phyloP scores from a whole-genome alignment of 2,329 filamentous ascomycete species.

The Metarhizium brunneum region DNA sequence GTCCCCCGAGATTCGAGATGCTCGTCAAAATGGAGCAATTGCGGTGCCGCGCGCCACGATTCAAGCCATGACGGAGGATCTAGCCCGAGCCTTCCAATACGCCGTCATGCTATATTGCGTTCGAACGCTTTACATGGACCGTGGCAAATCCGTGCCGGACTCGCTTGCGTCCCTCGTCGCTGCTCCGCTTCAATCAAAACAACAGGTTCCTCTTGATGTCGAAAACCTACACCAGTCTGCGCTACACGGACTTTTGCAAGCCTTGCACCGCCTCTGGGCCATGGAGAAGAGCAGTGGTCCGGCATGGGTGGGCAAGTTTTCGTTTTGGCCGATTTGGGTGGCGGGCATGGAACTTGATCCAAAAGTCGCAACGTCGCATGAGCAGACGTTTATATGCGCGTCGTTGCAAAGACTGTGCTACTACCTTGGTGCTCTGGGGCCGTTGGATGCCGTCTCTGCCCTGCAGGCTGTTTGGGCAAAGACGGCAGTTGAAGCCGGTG shows the following conservation, averaged over 20 bases:
- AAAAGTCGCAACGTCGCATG: too few relatives aligned
- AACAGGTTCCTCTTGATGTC: neutral
- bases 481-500: neutral
- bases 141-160: neutral
- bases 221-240: neutral
- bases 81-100: conserved; percentile 2
- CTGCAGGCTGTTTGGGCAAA: neutral
- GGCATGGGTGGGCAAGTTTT: too few relatives aligned
- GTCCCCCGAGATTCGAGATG: too few relatives aligned
- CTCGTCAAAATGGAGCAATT: too few relatives aligned
- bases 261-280: neutral
- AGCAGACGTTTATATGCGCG: too few relatives aligned
- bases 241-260: neutral
- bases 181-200: neutral
- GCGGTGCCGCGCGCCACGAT: neutral
- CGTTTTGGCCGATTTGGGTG: too few relatives aligned
- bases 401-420: too few relatives aligned
- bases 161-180: neutral
- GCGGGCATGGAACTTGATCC: too few relatives aligned
- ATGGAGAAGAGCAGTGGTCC: neutral
- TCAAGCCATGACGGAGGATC: neutral
- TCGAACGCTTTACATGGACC: conserved; percentile 7
- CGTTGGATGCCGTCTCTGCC: neutral
- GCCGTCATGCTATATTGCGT: conserved; percentile 5
- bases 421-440: too few relatives aligned